A percentile compares a stretch with the other conserved stretches of the same genome.
phyloP scores from a whole-genome alignment of 2,329 filamentous ascomycete species.

The Calonectria pteridis region DNA sequence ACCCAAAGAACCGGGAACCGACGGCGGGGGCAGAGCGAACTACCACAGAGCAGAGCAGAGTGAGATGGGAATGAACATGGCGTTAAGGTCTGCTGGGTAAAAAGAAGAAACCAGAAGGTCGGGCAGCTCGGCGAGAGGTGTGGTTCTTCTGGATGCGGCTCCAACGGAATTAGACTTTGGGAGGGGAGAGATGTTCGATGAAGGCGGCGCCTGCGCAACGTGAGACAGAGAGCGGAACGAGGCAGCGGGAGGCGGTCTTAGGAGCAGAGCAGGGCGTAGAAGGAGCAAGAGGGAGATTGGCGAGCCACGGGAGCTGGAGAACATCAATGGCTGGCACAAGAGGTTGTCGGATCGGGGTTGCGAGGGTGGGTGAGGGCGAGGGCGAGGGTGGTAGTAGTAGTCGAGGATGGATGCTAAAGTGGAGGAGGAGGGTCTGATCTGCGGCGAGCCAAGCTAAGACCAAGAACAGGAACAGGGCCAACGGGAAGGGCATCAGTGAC shows the following conservation, averaged over 20 bases:
- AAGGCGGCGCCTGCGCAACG: constrained; percentile 3
- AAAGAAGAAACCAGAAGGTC: constrained; percentile 15
- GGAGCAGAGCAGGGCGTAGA: background rate
- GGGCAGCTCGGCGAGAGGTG: constrained; percentile 33
- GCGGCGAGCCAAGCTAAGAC: constrained; percentile 4
- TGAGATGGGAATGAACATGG: constrained; percentile 38
- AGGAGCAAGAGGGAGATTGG: background rate
- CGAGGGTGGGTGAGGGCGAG: background rate
- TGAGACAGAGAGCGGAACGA: constrained; percentile 12
- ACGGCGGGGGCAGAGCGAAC: constrained; percentile 2
- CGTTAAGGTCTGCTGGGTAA: constrained; percentile 34
- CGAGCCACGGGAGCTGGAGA: background rate
- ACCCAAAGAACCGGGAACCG: background rate
- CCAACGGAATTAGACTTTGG: constrained; percentile 38
- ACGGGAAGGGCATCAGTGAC: constrained; percentile 5
- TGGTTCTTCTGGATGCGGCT: constrained; percentile 40
- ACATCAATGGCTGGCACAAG: constrained; percentile 12
- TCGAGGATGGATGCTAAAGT: constrained; percentile 12
- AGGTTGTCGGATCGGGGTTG: constrained; percentile 12
- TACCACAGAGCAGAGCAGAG: constrained; percentile 23
- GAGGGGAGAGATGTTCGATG: constrained; percentile 8
- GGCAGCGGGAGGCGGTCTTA: background rate
- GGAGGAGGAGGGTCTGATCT: constrained; percentile 7
- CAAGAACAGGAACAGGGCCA: constrained; percentile 9
- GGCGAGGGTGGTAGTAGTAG: background rate